Conservation (phyloP, 2,329 filamentous ascomycete genomes). For the Coniochaeta sp. region DNA sequence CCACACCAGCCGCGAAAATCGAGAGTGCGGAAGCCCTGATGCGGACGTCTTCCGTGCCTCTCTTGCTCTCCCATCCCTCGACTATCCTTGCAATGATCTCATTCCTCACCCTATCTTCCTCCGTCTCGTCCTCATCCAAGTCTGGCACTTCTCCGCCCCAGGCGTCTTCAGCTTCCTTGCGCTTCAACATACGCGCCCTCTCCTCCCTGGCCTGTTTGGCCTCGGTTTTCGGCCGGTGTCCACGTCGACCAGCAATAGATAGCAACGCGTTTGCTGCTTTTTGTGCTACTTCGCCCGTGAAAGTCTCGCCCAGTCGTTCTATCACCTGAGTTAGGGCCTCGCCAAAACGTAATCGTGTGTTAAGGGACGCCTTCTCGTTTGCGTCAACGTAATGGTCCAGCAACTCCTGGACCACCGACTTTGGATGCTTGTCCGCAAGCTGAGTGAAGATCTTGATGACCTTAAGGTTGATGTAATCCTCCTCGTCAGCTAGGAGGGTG, state of each 20-base stretch:
- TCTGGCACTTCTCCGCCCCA: conserved; percentile 48
- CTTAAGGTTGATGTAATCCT: conserved; percentile 66
- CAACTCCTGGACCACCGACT: conserved; percentile 53
- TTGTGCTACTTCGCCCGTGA: conserved; percentile 43
- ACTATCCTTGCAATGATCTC: conserved; percentile 52
- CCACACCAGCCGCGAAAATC: conserved; percentile 51
- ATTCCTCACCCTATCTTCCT: conserved; percentile 35
- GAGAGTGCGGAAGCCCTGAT: conserved; percentile 63
- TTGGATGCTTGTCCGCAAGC: conserved; percentile 54
- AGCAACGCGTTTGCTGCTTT: conserved; percentile 52
- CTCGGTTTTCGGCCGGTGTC: conserved; percentile 51
- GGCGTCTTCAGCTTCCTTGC: conserved; percentile 41
- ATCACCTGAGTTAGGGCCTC: conserved; percentile 59
- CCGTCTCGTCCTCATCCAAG: conserved; percentile 23
- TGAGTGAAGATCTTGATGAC: conserved; percentile 58
- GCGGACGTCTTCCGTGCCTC: conserved; percentile 60
- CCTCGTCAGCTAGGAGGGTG: conserved; percentile 55
- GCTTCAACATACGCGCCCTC: conserved; percentile 37
- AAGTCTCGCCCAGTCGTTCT: conserved; percentile 49
- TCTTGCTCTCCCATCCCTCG: conserved; percentile 58
- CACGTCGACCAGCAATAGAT: conserved; percentile 56
- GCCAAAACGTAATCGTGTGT: conserved; percentile 60
- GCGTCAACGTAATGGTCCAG: conserved; percentile 61
- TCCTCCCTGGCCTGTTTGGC: conserved; percentile 45
- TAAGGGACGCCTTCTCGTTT: conserved; percentile 48